Base-by-base conservation (phyloP, 495 filamentous ascomycete genomes). In the Hyaloscypha finlandica region DNA sequence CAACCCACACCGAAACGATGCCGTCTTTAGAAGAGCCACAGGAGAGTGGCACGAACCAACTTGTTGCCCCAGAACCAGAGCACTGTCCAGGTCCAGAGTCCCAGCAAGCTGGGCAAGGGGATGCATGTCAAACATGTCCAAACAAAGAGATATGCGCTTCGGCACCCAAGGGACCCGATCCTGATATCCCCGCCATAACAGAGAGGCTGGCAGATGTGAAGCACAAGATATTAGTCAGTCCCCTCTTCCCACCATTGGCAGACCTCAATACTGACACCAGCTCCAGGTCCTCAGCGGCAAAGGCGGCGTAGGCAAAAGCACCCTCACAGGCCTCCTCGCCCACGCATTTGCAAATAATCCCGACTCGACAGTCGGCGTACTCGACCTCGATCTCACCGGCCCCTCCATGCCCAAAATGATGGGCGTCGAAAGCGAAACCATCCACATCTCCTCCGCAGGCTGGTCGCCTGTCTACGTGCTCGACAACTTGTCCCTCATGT, bases 361-460 rank as follows among this genome's bases (percentile, higher is more conserved):
- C 2, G 86, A 86, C 11, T 86, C 78, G 22, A 91, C 87, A 11
- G 89, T 99, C 6, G 94, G 94, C 12, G 86, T 99, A 61, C 96
- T 97, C 91, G 95, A 99, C 74, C 94, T 94, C 1, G 95, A 99
- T 78, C 95, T 99, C 68, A 95, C 92, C 77, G 95, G 95, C 0
- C 95, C 95, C 0, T 90, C 86, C 58, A 97, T 98, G 64, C 95
- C 95, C 0, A 96, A 96, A 79, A 97, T 99, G 96, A 92, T 99
- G 86, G 95, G 96, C 22, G 94, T 97, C 2, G 92, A 97, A 77
- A 75, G 85, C 5, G 94, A 97, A 79, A 94, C 91, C 0, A 96
- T 99, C 35, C 96, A 98, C 75, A 84, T 96, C 30, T 92, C 86
- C 76, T 77, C 70, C 6, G 82, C 84, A 0, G 95, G 96, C 6